Percentiles rank a stretch among this genome's conserved stretches.
Conservation (phyloP, 805 yeast genomes). For the Spathaspora girioi region DNA sequence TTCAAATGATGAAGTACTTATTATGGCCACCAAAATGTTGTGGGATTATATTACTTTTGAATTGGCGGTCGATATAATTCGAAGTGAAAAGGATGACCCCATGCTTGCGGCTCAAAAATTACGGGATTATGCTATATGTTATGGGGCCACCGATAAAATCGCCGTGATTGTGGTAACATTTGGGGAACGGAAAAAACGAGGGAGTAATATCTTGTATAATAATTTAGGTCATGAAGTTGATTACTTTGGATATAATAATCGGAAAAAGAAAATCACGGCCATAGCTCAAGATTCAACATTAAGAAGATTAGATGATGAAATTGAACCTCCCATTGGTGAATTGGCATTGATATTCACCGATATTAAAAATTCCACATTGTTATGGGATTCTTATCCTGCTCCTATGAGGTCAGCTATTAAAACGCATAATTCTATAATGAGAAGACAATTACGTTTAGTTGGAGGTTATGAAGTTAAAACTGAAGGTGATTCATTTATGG, state of each 20-base stretch:
- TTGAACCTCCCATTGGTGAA: conserved; percentile 91
- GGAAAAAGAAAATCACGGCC: conserved; percentile 30
- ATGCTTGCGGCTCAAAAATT: conserved; percentile 89
- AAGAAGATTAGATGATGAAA: conserved; percentile 83
- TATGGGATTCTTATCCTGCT: conserved; percentile 91
- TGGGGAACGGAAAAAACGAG: conserved; percentile 45
- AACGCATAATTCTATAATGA: conserved; percentile 90
- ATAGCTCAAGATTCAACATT: conserved; percentile 60
- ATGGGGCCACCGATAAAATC: conserved; percentile 78
- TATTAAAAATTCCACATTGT: conserved; percentile 85
- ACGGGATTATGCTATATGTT: conserved; percentile 91
- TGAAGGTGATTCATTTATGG: conserved; percentile 99
- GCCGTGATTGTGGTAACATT: conserved; percentile 78
- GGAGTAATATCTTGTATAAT: conserved; percentile 25
- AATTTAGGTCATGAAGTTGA: conserved; percentile 37
- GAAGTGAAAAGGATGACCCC: conserved; percentile 79
- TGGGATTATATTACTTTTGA: conserved; percentile 86
- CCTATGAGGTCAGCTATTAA: conserved; percentile 97
- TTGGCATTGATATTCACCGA: conserved; percentile 96
- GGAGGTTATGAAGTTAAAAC: conserved; percentile 99
- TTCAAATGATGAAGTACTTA: conserved; percentile 75
- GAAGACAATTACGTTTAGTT: conserved; percentile 84
- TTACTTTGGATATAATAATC: conserved; percentile 33
- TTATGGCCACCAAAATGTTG: conserved; percentile 76
- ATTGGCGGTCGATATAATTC: conserved; percentile 84